Base-by-base conservation (phyloP, 2,329 filamentous ascomycete genomes). In the Lojkania enalia region DNA sequence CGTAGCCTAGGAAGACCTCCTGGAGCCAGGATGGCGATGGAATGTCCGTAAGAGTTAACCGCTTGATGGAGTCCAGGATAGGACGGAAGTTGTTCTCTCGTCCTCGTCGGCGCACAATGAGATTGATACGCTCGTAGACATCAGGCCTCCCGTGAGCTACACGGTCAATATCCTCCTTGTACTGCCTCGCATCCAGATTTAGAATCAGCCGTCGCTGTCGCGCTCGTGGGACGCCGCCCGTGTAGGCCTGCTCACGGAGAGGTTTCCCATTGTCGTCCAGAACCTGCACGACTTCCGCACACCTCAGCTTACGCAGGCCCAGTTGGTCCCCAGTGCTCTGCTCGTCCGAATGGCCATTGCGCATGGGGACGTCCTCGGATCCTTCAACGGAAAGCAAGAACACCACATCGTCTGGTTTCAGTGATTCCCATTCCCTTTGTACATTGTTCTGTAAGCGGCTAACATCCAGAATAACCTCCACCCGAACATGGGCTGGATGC, bases 51-150 rank as follows among this genome's bases (percentile, higher is more conserved):
- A 95, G 77, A 2, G 90, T 87, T 20, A 99, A 79, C 52, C 83
- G 88, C 62, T 87, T 88, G 63, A 99, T 95, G 1, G 91, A 96
- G 60, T 96, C 88, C 25, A 99, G 77, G 7, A 99, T 85, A 7
- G 91, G 85, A 63, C 89, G 95, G 77, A 99, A 99, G 70, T 99
- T 99, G 73, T 99, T 99, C 70, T 99, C 94, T 48, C 91, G 80
- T 20, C 88, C 86, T 64, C 83, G 86, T 56, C 94, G 82, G 46
- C 94, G 85, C 39, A 96, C 79, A 42, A 99, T 75, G 30, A 97
- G 73, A 62, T 99, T 99, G 61, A 99, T 84, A 23, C 78, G 79
- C 35, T 88, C 85, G 68, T 96, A 96, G 3, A 95, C 77, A 59
- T 95, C 87, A 1, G 81, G 76, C 58, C 87, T 87, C n/a, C 85